Percentiles rank a stretch among this genome's conserved stretches.
Conservation (phyloP, 768 basidiomycete genomes). For the Amanita jacksonii region DNA sequence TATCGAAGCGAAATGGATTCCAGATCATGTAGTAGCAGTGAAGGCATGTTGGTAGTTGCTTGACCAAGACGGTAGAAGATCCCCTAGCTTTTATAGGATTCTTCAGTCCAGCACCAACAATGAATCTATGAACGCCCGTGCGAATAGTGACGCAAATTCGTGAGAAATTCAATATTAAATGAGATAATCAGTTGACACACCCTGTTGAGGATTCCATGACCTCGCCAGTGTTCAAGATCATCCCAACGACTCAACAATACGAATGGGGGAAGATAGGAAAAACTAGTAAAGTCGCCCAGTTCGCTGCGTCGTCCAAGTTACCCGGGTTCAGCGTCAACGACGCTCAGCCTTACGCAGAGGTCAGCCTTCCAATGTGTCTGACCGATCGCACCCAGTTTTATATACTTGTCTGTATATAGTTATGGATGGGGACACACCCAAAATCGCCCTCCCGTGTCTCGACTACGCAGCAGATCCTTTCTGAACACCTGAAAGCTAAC, state of each 20-base stretch:
- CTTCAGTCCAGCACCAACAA: no score
- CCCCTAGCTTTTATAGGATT: no score
- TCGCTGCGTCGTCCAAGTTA: conserved; percentile 51
- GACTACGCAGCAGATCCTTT: conserved; percentile 32
- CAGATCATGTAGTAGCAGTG: no score
- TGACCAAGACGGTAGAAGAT: no score
- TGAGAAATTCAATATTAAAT: no score
- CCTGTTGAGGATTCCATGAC: no score
- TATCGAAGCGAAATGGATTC: no score
- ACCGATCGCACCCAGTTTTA: neutral
- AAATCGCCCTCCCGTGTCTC: conserved; percentile 40
- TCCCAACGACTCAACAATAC: conserved; percentile 81
- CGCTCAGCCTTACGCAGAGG: conserved; percentile 85
- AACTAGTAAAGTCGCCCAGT: conserved; percentile 81
- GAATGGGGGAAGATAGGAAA: conserved; percentile 90
- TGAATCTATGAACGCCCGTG: no score
- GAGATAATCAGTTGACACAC: no score
- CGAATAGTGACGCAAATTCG: no score
- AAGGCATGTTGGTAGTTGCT: no score
- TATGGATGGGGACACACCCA: conserved; percentile 99
- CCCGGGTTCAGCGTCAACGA: conserved; percentile 63
- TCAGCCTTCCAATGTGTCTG: conserved; percentile 23
- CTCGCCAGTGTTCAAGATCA: conserved; percentile 59
- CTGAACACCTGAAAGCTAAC: conserved; percentile 52
- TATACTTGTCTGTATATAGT: conserved; percentile 31